Percentiles rank a stretch among this genome's conserved stretches.
Evolutionary conservation across 2,329 filamentous ascomycete species (phyloP).

Genomic region (Aspergillus puulaauensis): DNA sequence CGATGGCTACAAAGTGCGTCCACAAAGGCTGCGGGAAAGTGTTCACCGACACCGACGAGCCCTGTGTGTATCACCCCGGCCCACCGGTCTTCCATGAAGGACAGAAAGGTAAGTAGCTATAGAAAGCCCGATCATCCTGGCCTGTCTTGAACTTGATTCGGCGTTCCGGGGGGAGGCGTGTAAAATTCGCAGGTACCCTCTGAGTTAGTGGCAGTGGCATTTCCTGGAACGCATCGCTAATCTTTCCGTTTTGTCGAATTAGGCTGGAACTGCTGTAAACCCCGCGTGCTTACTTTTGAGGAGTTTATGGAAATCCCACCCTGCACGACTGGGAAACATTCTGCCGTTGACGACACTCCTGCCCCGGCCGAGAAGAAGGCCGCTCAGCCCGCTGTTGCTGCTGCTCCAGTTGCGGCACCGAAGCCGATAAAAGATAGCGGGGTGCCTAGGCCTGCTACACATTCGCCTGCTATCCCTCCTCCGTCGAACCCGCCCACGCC

Average conservation of each 20-base stretch:
- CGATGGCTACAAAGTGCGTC: constrained; percentile 70
- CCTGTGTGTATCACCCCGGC: constrained; percentile 88
- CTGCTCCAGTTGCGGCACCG: constrained; percentile 11
- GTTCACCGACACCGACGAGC: constrained; percentile 77
- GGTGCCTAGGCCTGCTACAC: constrained; percentile 20
- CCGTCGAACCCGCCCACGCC: constrained; percentile 33
- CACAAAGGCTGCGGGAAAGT: constrained; percentile 93
- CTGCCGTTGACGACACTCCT: constrained; percentile 74
- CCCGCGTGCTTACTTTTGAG: constrained; percentile 93
- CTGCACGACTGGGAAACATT: constrained; percentile 91
- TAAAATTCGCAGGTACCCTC: constrained; percentile 9
- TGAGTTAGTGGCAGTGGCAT: not conserved
- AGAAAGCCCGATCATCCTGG: constrained; percentile 15
- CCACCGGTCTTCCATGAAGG: constrained; percentile 96
- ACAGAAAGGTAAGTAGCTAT: constrained; percentile 75
- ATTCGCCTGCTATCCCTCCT: constrained; percentile 31
- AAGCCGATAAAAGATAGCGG: constrained; percentile 4
- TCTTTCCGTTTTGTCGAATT: constrained; percentile 3
- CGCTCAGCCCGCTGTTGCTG: constrained; percentile 22
- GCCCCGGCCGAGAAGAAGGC: constrained; percentile 40
- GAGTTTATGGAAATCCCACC: constrained; percentile 93
- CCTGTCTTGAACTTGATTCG: constrained; percentile 8
- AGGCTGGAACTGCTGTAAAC: constrained; percentile 99
- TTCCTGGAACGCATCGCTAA: constrained; percentile 1
- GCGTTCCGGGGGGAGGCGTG: not conserved